Percentiles rank a stretch among this genome's conserved stretches.
phyloP scores from a whole-genome alignment of 192 early-diverging fungal genomes.

The Coemansia sp. region DNA sequence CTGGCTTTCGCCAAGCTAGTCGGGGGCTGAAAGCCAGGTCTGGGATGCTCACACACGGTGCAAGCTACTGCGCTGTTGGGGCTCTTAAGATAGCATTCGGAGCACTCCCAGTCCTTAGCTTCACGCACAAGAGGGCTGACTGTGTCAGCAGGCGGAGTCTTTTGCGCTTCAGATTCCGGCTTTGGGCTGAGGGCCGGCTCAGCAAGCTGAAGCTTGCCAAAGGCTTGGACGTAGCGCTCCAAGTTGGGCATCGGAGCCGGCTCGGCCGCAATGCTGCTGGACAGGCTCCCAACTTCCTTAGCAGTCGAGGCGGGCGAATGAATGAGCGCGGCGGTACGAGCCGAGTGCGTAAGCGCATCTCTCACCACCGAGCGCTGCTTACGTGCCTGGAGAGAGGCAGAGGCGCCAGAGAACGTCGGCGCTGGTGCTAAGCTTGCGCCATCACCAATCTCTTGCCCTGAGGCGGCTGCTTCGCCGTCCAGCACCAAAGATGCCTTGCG shows the following conservation, averaged over 20 bases:
- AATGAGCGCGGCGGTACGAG: slow-evolving; percentile 26
- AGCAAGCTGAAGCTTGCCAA: slow-evolving; percentile 43
- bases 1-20: not conserved
- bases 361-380: slow-evolving; percentile 34
- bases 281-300: not conserved
- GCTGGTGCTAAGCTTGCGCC: not conserved
- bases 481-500: slow-evolving; percentile 40
- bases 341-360: slow-evolving; percentile 30
- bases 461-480: slow-evolving; percentile 5
- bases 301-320: slow-evolving; percentile 18
- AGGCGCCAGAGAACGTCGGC: slow-evolving; percentile 26
- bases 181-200: slow-evolving; percentile 15
- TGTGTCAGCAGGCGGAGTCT: not conserved
- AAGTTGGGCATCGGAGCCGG: slow-evolving; percentile 45
- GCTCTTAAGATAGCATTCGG: not conserved
- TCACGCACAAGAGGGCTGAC: not conserved
- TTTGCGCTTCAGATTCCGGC: slow-evolving; percentile 1
- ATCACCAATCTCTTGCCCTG: not conserved
- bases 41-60: not conserved
- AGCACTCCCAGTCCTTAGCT: not conserved
- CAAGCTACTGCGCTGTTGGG: not conserved
- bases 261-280: not conserved
- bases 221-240: slow-evolving; percentile 44
- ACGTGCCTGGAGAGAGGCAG: slow-evolving; percentile 30
- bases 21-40: not conserved